A percentile compares a stretch with the other conserved stretches of the same genome.
These are phyloP conservation scores for Limonium bicolor DNA, from an alignment of 148 eudicot genomes.

Conservation along the genomic window DNA sequence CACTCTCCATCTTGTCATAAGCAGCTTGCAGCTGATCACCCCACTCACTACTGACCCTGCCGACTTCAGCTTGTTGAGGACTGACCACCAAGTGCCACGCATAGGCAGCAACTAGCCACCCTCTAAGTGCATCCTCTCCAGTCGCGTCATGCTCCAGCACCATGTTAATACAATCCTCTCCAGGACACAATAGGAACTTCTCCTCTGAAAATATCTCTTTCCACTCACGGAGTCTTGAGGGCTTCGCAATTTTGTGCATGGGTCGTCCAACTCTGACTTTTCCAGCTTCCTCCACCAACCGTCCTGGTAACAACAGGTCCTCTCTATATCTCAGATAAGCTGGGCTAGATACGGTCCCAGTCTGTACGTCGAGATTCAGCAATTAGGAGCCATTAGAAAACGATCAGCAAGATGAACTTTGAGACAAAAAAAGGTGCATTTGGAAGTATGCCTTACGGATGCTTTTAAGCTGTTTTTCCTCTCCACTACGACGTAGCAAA, in stretches of 20 bases:
- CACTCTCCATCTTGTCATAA: conserved; percentile 62
- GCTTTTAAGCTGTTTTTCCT: no score
- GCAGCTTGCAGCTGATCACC: conserved; percentile 31
- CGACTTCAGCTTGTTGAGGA: no score
- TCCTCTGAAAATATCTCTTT: conserved; percentile 68
- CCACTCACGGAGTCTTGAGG: conserved; percentile 52
- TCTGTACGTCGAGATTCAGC: no score
- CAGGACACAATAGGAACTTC: conserved; percentile 54
- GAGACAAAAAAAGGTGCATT: no score
- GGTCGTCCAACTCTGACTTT: conserved; percentile 72
- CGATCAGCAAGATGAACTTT: no score
- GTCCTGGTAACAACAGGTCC: conserved; percentile 79
- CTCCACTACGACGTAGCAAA: no score
- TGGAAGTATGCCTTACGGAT: no score
- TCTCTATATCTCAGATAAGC: conserved; percentile 85
- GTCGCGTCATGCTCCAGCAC: conserved; percentile 72
- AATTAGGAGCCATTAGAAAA: neutral
- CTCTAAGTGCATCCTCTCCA: conserved; percentile 90
- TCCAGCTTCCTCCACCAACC: conserved; percentile 78
- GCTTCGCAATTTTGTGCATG: conserved; percentile 45
- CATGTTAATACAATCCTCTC: conserved; percentile 54
- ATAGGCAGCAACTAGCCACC: conserved; percentile 92
- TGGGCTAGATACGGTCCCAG: conserved; percentile 69
- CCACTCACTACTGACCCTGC: conserved; percentile 10
- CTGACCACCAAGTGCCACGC: conserved; percentile 33